Base-by-base conservation (phyloP, 495 filamentous ascomycete species). In the Xeromyces bisporus region DNA sequence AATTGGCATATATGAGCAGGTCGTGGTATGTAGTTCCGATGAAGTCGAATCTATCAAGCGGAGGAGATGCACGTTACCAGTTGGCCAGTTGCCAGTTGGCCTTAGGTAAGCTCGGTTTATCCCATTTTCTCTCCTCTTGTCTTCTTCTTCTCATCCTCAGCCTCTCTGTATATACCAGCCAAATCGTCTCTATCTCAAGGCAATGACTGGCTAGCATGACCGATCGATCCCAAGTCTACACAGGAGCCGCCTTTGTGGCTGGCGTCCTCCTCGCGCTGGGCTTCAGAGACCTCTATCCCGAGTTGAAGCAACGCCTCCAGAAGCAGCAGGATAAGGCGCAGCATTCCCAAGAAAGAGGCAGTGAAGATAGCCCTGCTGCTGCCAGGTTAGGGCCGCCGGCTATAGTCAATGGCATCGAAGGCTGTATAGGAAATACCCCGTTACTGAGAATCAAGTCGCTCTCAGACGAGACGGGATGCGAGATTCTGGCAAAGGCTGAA, bases 401-500 rank as follows among this genome's bases (percentile, higher is more conserved):
- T 5, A 64, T 64, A 26, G 54, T 55, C 6, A 72, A 81, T 23
- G 91, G 87, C 1, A 78, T 99, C 36, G 83, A 93, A 53, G 84
- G 80, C 23, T 80, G 75, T 44, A 93, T 99, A 44, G 91, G 89
- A 31, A 83, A 92, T 50, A 99, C 89, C 6, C 91, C 85, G 2
- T 61, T 99, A 1, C 67, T 99, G 41, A 68, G 72, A 27, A 85
- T 99, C 53, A 83, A 77, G 46, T 81, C 76, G 27, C 66, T 99
- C 18, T 91, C 80, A 2, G 78, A 84, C 13, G 86, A 75, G n/a
- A 94, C 89, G 1, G 85, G 85, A 13, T 87, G 89, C 46, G 74
- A 74, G 34, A 96, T 99, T 50, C 62, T 96, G 7, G 91, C 72
- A 33, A 99, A 99, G 53, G 85, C 86, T 25, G 89, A 99, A 52